Base-by-base conservation (phyloP, 2,329 filamentous ascomycete genomes). In the Trichoderma citrinoviride region DNA sequence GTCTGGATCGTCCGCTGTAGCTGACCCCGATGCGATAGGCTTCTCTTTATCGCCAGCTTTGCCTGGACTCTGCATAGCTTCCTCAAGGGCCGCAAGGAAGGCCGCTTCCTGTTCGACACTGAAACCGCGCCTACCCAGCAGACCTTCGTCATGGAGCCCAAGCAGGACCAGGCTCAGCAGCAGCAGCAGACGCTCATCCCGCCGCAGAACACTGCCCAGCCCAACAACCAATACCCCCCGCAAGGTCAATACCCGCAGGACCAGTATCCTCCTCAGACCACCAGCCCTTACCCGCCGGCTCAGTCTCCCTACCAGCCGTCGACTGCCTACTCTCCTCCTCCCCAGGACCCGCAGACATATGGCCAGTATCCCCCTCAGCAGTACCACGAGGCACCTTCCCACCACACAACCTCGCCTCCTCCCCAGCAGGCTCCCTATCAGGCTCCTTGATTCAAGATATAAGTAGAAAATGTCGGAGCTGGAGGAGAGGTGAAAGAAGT, bases 31-130 rank as follows among this genome's bases (percentile, higher is more conserved):
- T 15, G 17, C 7, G 7, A n/a, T 41, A 80, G 78, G 73, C 62
- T 80, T 21, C 71, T 79, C 8, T 81, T 78, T 66, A 73, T 79
- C 40, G 74, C 70, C 10, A 74, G 74, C 40, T 77, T 79, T 27
- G 71, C 73, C 61, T 78, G 73, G 73, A 76, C 73, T 33, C 61
- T 78, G 5, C 55, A 77, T 25, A 69, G 71, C 66, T 79, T 76
- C 68, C 58, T 79, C 43, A 66, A 68, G 0, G 76, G 73, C n/a
- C 77, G 78, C 65, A 80, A 78, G 70, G 64, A 77, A 12, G 76
- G 76, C 14, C 75, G 74, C 46, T 77, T 77, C 68, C 68, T 71
- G 10, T 53, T 73, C n/a, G 61, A 66, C 27, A 61, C 60, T 17
- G 67, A 61, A 10, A 33, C 67, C 3, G 61, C 56, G 19, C 63